Percentiles rank a stretch among this genome's conserved stretches.
phyloP scores from a whole-genome alignment of 768 basidiomycete species.

The Lentinula sp. region DNA sequence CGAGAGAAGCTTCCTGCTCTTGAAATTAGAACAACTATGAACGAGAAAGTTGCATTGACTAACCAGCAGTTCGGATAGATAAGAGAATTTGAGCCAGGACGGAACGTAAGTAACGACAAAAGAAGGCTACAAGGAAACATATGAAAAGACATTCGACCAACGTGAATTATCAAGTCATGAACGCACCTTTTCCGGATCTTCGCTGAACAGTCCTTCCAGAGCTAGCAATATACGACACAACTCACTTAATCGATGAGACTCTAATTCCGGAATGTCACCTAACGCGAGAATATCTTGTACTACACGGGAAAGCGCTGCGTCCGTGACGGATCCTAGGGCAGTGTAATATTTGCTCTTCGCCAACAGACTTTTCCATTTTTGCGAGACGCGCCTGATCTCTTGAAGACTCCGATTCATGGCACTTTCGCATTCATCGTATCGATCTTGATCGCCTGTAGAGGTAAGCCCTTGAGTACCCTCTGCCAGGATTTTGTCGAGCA shows the following conservation, averaged over 20 bases:
- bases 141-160: neutral
- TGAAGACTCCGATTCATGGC: slow-evolving; percentile 58
- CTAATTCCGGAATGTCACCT: slow-evolving; percentile 82
- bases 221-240: slow-evolving; percentile 74
- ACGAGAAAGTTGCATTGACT: slow-evolving; percentile 21
- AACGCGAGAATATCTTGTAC: slow-evolving; percentile 70
- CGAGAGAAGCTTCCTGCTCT: slow-evolving; percentile 80
- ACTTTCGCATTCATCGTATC: slow-evolving; percentile 71
- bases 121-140: slow-evolving; percentile 42
- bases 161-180: slow-evolving; percentile 8
- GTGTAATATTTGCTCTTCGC: slow-evolving; percentile 67
- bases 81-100: slow-evolving; percentile 92
- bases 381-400: slow-evolving; percentile 55
- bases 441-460: slow-evolving; percentile 64
- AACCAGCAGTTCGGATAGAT: slow-evolving; percentile 87
- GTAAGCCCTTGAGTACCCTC: slow-evolving; percentile 60
- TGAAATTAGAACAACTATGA: slow-evolving; percentile 4
- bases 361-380: slow-evolving; percentile 67
- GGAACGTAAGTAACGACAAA: slow-evolving; percentile 84
- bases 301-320: slow-evolving; percentile 61
- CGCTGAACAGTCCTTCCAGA: slow-evolving; percentile 76
- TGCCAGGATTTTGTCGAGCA: slow-evolving; percentile 38
- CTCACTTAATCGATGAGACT: slow-evolving; percentile 79
- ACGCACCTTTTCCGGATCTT: slow-evolving; percentile 51
- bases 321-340: slow-evolving; percentile 65